These are phyloP conservation scores for Nicotiana obtusifolia DNA, from an alignment of 257 asterid genomes.

Conservation along the genomic window DNA sequence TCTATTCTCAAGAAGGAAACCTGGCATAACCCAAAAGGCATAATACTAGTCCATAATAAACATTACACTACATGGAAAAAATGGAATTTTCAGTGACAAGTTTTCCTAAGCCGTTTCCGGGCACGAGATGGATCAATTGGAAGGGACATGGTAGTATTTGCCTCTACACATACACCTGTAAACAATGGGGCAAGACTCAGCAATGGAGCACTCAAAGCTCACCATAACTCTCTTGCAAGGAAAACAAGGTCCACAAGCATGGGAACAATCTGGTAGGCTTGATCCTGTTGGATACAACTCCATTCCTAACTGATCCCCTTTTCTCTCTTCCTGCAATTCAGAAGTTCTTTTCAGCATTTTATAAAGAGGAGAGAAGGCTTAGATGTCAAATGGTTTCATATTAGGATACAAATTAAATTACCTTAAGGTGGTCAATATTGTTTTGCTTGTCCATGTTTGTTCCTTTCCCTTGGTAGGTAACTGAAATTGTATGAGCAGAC, in stretches of 20 bases:
- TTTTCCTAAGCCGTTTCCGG: too few relatives aligned
- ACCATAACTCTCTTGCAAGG: conserved; percentile 91
- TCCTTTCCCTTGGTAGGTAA: conserved; percentile 37
- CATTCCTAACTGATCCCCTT: conserved; percentile 42
- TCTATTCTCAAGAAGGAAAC: background rate
- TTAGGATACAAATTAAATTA: conserved; percentile 5
- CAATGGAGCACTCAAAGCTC: conserved; percentile 59
- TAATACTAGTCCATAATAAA: background rate
- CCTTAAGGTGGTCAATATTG: conserved; percentile 23
- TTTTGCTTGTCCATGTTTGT: conserved; percentile 26
- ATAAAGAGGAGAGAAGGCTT: background rate
- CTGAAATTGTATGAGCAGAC: conserved; percentile 18
- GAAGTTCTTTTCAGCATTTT: background rate
- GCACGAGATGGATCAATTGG: conserved; percentile 32
- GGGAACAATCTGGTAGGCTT: conserved; percentile 81
- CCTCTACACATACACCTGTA: conserved; percentile 94
- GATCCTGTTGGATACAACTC: conserved; percentile 86
- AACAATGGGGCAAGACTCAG: conserved; percentile 88
- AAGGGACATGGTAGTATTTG: conserved; percentile 84
- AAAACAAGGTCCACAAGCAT: conserved; percentile 81
- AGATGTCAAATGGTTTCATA: background rate
- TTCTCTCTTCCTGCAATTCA: conserved; percentile 35
- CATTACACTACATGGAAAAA: background rate
- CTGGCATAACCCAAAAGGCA: background rate
- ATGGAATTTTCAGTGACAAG: background rate